Conservation (phyloP, 768 basidiomycete genomes). For the Xerocomus brunneocitrinus region DNA sequence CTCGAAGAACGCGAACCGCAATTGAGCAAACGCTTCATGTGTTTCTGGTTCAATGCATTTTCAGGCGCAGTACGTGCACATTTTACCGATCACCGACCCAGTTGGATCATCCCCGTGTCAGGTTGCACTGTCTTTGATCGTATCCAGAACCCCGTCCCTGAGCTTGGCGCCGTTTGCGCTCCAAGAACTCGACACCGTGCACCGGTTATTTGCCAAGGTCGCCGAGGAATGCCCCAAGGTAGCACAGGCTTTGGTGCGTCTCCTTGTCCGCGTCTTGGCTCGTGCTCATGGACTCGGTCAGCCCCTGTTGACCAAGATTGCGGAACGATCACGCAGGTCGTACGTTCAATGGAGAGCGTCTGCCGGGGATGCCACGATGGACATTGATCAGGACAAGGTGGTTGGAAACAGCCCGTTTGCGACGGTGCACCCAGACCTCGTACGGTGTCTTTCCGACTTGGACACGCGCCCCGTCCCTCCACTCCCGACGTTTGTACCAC, state of each 20-base stretch:
- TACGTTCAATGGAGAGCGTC: constrained; percentile 39
- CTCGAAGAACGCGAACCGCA: constrained; percentile 57
- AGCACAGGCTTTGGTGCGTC: constrained; percentile 52
- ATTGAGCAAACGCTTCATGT: constrained; percentile 59
- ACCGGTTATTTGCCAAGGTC: constrained; percentile 53
- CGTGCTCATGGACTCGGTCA: constrained; percentile 22
- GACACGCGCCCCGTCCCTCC: constrained; percentile 17
- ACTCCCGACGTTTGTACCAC: constrained; percentile 24
- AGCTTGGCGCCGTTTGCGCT: constrained; percentile 56
- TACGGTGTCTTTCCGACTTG: constrained; percentile 23
- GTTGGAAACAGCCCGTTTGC: constrained; percentile 15
- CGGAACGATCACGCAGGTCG: constrained; percentile 45
- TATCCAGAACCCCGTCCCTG: constrained; percentile 56
- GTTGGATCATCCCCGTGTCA: constrained; percentile 16
- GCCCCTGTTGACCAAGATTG: constrained; percentile 55
- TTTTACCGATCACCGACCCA: background rate
- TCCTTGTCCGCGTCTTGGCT: background rate
- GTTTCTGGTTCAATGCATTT: constrained; percentile 73
- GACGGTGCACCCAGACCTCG: constrained; percentile 22
- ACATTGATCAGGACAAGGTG: constrained; percentile 17
- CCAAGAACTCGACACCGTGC: constrained; percentile 55
- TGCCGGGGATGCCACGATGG: constrained; percentile 21
- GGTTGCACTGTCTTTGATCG: constrained; percentile 64
- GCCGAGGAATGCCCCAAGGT: constrained; percentile 57
- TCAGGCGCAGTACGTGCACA: constrained; percentile 57